Base-by-base conservation (phyloP, 192 early-diverging fungal species). In the Coemansia aciculifera region DNA sequence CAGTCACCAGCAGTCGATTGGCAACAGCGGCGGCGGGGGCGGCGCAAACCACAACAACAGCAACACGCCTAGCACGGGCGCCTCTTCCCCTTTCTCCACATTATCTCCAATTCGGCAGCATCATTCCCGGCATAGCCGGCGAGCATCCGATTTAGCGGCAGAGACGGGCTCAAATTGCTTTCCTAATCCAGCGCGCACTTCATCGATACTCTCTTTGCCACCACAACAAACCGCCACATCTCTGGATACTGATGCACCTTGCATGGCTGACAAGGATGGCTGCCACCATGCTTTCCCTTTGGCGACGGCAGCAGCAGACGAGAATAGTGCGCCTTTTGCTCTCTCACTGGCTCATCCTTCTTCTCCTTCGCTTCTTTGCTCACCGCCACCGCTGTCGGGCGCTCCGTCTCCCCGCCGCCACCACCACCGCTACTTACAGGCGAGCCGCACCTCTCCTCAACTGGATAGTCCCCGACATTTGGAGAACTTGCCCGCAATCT, bases 81-180 rank as follows among this genome's bases (percentile, higher is more conserved):
- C 54, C 52, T 71, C 68, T 32, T 63, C 68, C 4, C 48, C 52
- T 9, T 54, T 51, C 39, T 54, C 68, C 37, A 42, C 61, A 59
- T 34, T 63, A 39, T 63, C 62, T 27, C 68, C 32, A 27, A 62
- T 52, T 29, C 40, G 62, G 54, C 56, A 56, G 21, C 29, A 34
- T 31, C 17, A 60, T 17, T 54, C 44, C 36, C 44, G 61, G 46
- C 51, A 54, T 54, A 54, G 51, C 51, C 51, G 51, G 24, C 51
- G 51, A 54, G 51, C 27, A 27, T 52, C 49, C 49, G 49, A 27
- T 52, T 52, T 52, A 52, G 49, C 49, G 49, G 49, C 49, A 52
- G 49, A 52, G 21, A 27, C 23, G 23, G 49, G 23, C 49, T 8
- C 49, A 52, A 52, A 52, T 52, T 52, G 49, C 23, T 52, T 52